Evolutionary conservation across 208 protist species (phyloP).

Genomic region (Phytomonas sp.): DNA sequence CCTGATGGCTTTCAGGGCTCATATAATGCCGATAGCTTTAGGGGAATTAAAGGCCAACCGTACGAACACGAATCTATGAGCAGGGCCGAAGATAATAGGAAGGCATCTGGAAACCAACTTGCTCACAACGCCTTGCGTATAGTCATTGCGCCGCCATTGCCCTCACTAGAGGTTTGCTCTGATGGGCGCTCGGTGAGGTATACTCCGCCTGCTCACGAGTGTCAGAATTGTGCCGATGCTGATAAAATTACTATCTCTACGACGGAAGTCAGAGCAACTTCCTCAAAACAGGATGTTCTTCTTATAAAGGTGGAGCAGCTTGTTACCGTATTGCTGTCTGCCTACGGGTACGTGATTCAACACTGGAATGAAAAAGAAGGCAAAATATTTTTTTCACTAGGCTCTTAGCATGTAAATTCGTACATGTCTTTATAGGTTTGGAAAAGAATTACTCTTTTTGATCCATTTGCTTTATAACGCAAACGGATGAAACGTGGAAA

Average conservation of each 20-base stretch:
- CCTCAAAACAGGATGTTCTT: neutral
- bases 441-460: neutral
- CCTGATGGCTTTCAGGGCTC: neutral
- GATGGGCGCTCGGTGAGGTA: constrained; percentile 14
- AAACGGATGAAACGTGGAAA: neutral
- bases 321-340: constrained; percentile 39
- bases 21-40: neutral
- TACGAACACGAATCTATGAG: neutral
- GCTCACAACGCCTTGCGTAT: constrained; percentile 6
- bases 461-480: neutral
- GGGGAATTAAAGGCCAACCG: neutral
- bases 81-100: neutral
- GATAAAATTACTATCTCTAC: neutral
- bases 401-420: constrained; percentile 21
- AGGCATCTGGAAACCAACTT: neutral
- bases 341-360: constrained; percentile 58
- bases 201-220: neutral
- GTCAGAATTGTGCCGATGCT: neutral
- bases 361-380: constrained; percentile 52
- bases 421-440: neutral
- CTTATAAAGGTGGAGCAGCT: constrained; percentile 37
- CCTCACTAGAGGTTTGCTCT: constrained; percentile 22
- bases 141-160: constrained; percentile 36
- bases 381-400: constrained; percentile 11
- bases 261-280: neutral